Evolutionary conservation across 371 early-diverging fungal genomes (phyloP).

Genomic region (Apophysomyces variabilis): DNA sequence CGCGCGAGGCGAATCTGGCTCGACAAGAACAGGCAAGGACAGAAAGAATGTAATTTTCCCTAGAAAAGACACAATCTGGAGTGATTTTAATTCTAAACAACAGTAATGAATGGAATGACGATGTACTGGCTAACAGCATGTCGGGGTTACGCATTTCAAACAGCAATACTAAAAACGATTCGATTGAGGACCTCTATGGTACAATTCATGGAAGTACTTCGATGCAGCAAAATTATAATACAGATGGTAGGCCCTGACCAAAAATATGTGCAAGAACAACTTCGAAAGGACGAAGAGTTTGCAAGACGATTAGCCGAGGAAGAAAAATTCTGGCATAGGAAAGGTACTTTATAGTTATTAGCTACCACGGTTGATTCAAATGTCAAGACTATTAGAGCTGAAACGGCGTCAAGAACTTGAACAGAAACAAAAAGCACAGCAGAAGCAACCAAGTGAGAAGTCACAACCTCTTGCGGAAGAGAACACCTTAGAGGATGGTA

Average conservation of each 20-base stretch:
- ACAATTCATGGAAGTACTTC: neutral
- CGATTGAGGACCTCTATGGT: constrained; percentile 1
- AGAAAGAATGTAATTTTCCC: constrained; percentile 8
- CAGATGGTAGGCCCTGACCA: neutral
- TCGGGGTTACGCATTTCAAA: constrained; percentile 54
- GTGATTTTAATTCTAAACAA: neutral
- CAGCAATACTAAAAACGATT: constrained; percentile 31
- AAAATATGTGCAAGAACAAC: constrained; percentile 23
- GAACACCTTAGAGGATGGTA: neutral
- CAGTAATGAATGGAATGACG: constrained; percentile 42
- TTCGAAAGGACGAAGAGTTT: constrained; percentile 38
- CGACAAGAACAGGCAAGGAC: neutral
- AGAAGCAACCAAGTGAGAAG: neutral
- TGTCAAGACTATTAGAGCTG: neutral
- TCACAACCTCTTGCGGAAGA: neutral
- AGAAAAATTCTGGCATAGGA: constrained; percentile 14
- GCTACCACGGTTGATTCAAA: neutral
- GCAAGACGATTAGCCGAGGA: constrained; percentile 37
- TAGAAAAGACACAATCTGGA: neutral
- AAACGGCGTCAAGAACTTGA: neutral
- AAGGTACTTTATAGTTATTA: neutral
- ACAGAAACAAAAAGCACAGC: neutral
- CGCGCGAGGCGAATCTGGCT: constrained; percentile 10
- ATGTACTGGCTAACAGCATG: constrained; percentile 47
- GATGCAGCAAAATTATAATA: neutral